Conservation (phyloP, 768 basidiomycete species). For the Tricholomella constricta region DNA sequence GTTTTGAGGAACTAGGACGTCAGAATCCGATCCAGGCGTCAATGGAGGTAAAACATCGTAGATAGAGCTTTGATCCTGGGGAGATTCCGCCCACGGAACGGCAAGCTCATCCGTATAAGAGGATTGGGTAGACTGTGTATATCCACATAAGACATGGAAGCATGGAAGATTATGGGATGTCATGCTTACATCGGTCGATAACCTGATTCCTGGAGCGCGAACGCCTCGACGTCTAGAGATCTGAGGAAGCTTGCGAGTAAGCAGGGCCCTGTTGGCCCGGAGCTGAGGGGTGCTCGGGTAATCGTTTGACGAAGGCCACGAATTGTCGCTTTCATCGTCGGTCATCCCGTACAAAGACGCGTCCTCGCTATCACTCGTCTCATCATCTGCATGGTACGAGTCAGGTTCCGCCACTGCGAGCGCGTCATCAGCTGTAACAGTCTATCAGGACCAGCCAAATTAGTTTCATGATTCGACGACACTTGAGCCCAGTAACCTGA, state of each 20-base stretch:
- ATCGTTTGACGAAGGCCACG: neutral
- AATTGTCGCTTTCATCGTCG: neutral
- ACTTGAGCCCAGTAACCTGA: neutral
- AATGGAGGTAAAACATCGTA: neutral
- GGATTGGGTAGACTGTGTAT: neutral
- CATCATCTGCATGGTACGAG: neutral
- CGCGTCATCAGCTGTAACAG: neutral
- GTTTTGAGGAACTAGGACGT: neutral
- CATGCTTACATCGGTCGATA: neutral
- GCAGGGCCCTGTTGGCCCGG: neutral
- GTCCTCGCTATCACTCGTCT: neutral
- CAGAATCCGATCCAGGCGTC: neutral
- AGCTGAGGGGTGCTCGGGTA: neutral
- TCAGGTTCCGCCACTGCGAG: neutral
- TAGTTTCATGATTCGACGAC: neutral
- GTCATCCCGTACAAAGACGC: neutral
- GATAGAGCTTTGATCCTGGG: neutral
- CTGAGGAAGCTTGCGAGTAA: neutral
- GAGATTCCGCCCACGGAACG: no score
- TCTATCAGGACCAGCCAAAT: neutral
- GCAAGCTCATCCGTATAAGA: neutral
- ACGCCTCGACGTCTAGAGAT: neutral
- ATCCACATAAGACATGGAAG: neutral
- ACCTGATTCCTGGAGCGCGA: neutral
- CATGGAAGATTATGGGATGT: neutral